Evolutionary conservation across 768 basidiomycete genomes (phyloP).

Genomic region (Suillus americanus): DNA sequence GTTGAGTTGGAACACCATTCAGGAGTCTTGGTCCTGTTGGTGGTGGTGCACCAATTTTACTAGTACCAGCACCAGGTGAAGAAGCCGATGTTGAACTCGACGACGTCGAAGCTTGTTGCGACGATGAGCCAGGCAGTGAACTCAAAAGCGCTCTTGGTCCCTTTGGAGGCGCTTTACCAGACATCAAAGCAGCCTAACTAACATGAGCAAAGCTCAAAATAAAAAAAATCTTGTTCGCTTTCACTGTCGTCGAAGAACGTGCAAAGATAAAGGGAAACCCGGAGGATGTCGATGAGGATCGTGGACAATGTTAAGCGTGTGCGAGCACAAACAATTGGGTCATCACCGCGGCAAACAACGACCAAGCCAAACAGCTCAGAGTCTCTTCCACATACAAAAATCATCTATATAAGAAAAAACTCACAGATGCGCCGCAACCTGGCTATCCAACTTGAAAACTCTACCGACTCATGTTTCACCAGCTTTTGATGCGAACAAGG

Average conservation of each 20-base stretch:
- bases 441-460: not conserved
- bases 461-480: not conserved
- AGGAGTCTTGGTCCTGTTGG: slow-evolving; percentile 66
- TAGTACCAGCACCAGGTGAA: slow-evolving; percentile 27
- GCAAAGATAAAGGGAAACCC: slow-evolving; percentile 7
- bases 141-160: slow-evolving; percentile 70
- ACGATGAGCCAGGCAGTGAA: slow-evolving; percentile 32
- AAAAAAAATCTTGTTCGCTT: slow-evolving; percentile 3
- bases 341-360: slow-evolving; percentile 5
- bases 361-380: not conserved
- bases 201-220: slow-evolving; percentile 10
- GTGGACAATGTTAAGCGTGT: slow-evolving; percentile 8
- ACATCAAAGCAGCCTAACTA: slow-evolving; percentile 45
- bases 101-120: slow-evolving; percentile 31
- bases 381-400: slow-evolving; percentile 3
- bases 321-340: slow-evolving; percentile 8
- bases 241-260: slow-evolving; percentile 12
- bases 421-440: not conserved
- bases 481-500: not conserved
- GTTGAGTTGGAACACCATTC: slow-evolving; percentile 34
- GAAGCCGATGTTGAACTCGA: slow-evolving; percentile 33
- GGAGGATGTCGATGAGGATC: slow-evolving; percentile 13
- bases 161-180: slow-evolving; percentile 74
- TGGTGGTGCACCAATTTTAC: slow-evolving; percentile 52
- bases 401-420: not conserved